phyloP scores from a whole-genome alignment of 2,329 filamentous ascomycete species.

The Aspergillus texensis region DNA sequence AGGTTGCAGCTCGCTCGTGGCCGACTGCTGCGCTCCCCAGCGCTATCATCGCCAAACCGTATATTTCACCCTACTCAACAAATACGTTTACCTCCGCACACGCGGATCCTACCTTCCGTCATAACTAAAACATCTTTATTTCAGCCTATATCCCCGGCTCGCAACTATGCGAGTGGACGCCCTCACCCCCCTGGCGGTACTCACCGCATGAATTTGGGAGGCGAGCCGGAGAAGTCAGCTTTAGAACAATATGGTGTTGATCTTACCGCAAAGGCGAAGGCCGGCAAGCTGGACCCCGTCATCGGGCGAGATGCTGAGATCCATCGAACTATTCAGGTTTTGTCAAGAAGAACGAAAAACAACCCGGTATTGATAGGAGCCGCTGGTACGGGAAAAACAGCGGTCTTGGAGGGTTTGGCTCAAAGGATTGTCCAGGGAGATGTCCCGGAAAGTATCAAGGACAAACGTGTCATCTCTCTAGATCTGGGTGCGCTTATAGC shows the following conservation, averaged over 20 bases:
- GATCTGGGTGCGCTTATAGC: conserved; percentile 93
- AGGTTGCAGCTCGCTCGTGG: conserved; percentile 36
- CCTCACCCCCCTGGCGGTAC: conserved; percentile 90
- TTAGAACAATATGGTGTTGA: conserved; percentile 91
- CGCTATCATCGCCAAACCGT: conserved; percentile 23
- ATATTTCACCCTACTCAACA: conserved; percentile 23
- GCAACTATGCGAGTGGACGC: conserved; percentile 60
- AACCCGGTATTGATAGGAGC: conserved; percentile 93
- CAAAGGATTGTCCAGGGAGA: conserved; percentile 88
- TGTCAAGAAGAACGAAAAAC: conserved; percentile 92
- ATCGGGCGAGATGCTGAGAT: conserved; percentile 93
- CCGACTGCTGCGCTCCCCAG: conserved; percentile 32
- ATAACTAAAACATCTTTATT: conserved; percentile 7
- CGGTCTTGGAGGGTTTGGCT: conserved; percentile 86
- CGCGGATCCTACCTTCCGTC: conserved; percentile 20
- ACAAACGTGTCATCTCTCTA: conserved; percentile 84
- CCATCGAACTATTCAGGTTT: conserved; percentile 88
- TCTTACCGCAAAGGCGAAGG: conserved; percentile 79
- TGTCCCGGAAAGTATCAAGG: conserved; percentile 93
- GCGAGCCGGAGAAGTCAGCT: conserved; percentile 76
- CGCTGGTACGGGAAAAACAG: conserved; percentile 91
- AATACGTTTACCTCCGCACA: conserved; percentile 22
- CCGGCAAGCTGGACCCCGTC: conserved; percentile 91
- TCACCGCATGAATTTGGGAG: conserved; percentile 87
- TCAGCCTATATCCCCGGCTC: conserved; percentile 24